Evolutionary conservation across 2,329 filamentous ascomycete species (phyloP), one percentile per base, ranked within the genome.

Genomic region (Aspergillus bombycis): DNA sequence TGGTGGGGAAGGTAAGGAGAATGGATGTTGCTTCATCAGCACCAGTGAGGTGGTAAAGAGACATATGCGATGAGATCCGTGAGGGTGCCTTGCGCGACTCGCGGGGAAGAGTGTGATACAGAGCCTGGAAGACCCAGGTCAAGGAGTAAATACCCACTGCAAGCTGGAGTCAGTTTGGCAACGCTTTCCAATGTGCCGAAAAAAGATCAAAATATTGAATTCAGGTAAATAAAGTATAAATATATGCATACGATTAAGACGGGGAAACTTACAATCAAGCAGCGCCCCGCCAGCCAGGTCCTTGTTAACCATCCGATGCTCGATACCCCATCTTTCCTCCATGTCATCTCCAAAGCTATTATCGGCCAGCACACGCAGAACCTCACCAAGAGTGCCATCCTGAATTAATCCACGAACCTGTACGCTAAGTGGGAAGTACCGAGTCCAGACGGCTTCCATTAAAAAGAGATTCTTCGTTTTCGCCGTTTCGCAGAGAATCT

Each of bases 371-470:
- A 87, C 85, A 36, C 87, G 82, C 38, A 85, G 75, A 26, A 89
- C 83, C 57, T 83, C 82, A 3, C 87, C 87, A 57, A 91, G 86
- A 21, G 82, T 82, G 4, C 88, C 88, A 68, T 88, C 85, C 67
- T 81, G 80, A 70, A 89, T 86, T 59, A 78, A 64, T 14, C 79
- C 73, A 19, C 80, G 71, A 26, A 93, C 79, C 72, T 94, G 87
- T 75, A 93, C 86, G 72, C 91, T 94, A 14, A 96, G 81, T 2
- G 93, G 93, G 81, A 96, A 95, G 81, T 90, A 95, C 63, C 93
- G 85, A 41, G 92, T 96, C 93, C 93, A 96, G 23, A 96, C 92
- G 50, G 92, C 92, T 79, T 94, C 91, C 91, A 94, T 93, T 65
- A 94, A 80, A 83, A 91, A 90, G 75, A 92, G 75, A 64, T 87